phyloP scores from a whole-genome alignment of 2,329 filamentous ascomycete genomes.

The Ophiognomonia clavigignenti-juglandacearum region DNA sequence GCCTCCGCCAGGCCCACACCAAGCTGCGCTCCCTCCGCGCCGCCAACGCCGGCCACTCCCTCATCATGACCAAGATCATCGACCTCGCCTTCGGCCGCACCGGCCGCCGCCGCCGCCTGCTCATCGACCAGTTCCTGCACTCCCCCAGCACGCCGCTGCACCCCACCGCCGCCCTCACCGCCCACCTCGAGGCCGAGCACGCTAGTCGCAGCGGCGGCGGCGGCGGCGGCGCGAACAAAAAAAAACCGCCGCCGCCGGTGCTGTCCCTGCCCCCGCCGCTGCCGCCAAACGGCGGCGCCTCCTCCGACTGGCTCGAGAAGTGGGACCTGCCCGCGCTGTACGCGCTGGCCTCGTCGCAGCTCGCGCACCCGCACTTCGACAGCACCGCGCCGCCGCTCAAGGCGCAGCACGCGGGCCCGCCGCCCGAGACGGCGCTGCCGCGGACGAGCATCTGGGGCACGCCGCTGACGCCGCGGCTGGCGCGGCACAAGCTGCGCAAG shows the following conservation, averaged over 20 bases:
- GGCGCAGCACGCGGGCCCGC: slow-evolving; percentile 29
- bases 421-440: slow-evolving; percentile 30
- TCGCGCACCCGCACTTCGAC: slow-evolving; percentile 17
- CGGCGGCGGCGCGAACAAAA: not conserved
- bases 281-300: not conserved
- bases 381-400: slow-evolving; percentile 25
- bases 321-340: slow-evolving; percentile 45
- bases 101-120: slow-evolving; percentile 45
- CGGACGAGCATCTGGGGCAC: slow-evolving; percentile 46
- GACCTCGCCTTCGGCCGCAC: slow-evolving; percentile 46
- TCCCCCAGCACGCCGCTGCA: too few species aligned
- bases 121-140: slow-evolving; percentile 39
- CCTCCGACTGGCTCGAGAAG: slow-evolving; percentile 39
- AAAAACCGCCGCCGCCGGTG: not conserved
- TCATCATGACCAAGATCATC: slow-evolving; percentile 43
- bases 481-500: slow-evolving; percentile 37
- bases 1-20: slow-evolving; percentile 36
- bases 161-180: too few species aligned
- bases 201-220: too few species aligned
- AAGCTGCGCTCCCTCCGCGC: slow-evolving; percentile 45
- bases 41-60: slow-evolving; percentile 46
- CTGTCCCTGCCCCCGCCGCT: not conserved
- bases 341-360: slow-evolving; percentile 38
- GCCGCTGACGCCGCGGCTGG: slow-evolving; percentile 32
- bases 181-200: too few species aligned